A percentile compares a stretch with the other conserved stretches of the same genome.
These are phyloP conservation scores for Blastobotrys parvus DNA, from an alignment of 805 yeast species.

Conservation along the genomic window DNA sequence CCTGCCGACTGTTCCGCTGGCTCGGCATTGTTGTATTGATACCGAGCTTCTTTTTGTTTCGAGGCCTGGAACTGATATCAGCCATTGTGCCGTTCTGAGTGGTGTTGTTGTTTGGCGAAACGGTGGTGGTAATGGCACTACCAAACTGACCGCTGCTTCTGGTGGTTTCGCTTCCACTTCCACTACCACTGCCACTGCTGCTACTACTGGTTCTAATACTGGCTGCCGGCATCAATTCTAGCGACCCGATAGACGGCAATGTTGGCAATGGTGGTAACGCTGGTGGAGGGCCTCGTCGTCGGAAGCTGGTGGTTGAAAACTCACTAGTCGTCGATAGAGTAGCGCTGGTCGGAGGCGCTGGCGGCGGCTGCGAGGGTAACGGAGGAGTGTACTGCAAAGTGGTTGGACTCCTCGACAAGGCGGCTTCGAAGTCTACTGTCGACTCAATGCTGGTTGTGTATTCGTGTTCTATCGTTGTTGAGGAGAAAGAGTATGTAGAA, in stretches of 20 bases:
- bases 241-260: conserved; percentile 6
- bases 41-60: conserved; percentile 17
- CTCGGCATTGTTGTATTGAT: conserved; percentile 3
- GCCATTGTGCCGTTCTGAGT: neutral
- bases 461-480: no score
- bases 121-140: conserved; percentile 2
- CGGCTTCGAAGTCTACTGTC: no score
- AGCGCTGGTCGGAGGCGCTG: neutral
- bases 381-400: neutral
- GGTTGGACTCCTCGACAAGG: neutral
- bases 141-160: no score
- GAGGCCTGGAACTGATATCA: neutral
- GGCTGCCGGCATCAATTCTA: no score
- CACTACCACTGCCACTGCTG: no score
- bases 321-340: neutral
- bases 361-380: neutral
- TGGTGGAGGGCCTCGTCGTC: conserved; percentile 1
- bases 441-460: no score
- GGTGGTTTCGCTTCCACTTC: no score
- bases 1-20: neutral
- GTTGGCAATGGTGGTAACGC: conserved; percentile 12
- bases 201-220: no score
- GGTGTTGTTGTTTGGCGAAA: neutral
- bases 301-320: neutral
- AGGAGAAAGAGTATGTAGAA: no score